Conservation (phyloP, 2,329 filamentous ascomycete species). For the Sporothrix protearum region DNA sequence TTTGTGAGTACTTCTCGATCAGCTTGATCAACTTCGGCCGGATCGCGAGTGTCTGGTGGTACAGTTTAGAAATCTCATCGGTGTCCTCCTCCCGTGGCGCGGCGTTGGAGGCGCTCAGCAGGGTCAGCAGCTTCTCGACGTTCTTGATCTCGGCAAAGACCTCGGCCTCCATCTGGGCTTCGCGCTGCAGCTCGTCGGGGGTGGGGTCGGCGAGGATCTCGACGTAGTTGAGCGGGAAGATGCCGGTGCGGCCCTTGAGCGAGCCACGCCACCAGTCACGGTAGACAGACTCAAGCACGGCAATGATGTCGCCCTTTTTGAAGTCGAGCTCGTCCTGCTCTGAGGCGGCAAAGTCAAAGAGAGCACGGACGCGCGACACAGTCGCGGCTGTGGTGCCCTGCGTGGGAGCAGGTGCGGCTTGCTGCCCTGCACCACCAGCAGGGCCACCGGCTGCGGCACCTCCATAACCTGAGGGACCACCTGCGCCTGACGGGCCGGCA, state of each 20-base stretch:
- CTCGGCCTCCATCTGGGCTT: slow-evolving; percentile 88
- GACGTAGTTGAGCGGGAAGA: slow-evolving; percentile 97
- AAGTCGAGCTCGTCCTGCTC: slow-evolving; percentile 95
- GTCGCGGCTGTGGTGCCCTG: slow-evolving; percentile 93
- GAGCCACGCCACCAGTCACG: slow-evolving; percentile 99
- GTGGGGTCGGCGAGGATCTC: slow-evolving; percentile 96
- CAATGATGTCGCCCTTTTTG: slow-evolving; percentile 94
- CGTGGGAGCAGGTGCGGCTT: slow-evolving; percentile 33
- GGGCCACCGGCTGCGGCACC: slow-evolving; percentile 48
- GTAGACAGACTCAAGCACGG: slow-evolving; percentile 94
- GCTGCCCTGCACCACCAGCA: slow-evolving; percentile 32
- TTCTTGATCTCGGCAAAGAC: slow-evolving; percentile 64
- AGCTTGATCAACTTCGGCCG: slow-evolving; percentile 95
- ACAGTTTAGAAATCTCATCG: slow-evolving; percentile 90
- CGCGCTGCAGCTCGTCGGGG: slow-evolving; percentile 85
- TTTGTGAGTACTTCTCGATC: slow-evolving; percentile 98
- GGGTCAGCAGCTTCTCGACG: slow-evolving; percentile 69
- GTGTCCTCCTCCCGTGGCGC: slow-evolving; percentile 84
- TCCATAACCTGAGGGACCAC: slow-evolving; percentile 32
- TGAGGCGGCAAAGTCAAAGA: slow-evolving; percentile 92
- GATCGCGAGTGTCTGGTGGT: slow-evolving; percentile 91
- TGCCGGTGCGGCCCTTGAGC: slow-evolving; percentile 88
- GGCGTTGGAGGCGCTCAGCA: slow-evolving; percentile 82
- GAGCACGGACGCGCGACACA: slow-evolving; percentile 85
- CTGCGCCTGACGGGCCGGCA: neutral